phyloP scores from a whole-genome alignment of 192 early-diverging fungal genomes.

The Linnemannia exigua region DNA sequence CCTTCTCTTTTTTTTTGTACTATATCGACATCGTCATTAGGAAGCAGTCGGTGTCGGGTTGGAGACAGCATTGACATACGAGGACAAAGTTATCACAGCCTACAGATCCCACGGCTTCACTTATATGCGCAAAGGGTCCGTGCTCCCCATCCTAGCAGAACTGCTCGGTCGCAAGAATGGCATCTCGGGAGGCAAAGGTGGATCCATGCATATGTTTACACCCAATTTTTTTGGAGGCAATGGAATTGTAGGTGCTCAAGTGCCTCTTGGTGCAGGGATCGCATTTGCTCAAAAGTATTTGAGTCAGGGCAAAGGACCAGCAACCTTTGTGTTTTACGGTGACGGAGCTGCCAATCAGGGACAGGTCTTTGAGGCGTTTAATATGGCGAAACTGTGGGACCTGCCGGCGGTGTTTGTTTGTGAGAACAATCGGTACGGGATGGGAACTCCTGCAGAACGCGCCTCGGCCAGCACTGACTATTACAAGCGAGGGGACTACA shows the following conservation, averaged over 20 bases:
- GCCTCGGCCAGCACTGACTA: constrained; percentile 92
- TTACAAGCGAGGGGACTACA: constrained; percentile 95
- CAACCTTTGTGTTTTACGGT: constrained; percentile 94
- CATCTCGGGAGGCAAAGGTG: constrained; percentile 94
- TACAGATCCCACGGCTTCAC: constrained; percentile 99
- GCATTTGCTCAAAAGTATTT: constrained; percentile 96
- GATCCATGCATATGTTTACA: constrained; percentile 99
- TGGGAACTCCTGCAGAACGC: constrained; percentile 93
- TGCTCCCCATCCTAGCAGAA: constrained; percentile 76
- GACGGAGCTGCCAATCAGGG: constrained; percentile 98
- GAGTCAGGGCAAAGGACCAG: constrained; percentile 63
- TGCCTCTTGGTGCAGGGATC: constrained; percentile 80
- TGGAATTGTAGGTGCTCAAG: constrained; percentile 97
- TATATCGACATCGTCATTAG: constrained; percentile 32
- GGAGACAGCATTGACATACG: constrained; percentile 83
- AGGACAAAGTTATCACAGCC: constrained; percentile 94
- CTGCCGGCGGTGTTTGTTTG: constrained; percentile 94
- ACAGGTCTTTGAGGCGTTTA: constrained; percentile 98
- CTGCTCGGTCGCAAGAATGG: constrained; percentile 83
- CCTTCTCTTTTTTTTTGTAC: neutral
- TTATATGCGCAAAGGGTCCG: constrained; percentile 78
- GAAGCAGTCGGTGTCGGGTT: constrained; percentile 94
- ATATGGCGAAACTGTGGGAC: constrained; percentile 98
- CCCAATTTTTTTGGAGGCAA: constrained; percentile 96
- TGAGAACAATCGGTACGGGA: constrained; percentile 99